A percentile compares a stretch with the other conserved stretches of the same genome.
Evolutionary conservation across 1,139 yeast genomes (phyloP).

Genomic region (Blastobotrys buckinghamii): DNA sequence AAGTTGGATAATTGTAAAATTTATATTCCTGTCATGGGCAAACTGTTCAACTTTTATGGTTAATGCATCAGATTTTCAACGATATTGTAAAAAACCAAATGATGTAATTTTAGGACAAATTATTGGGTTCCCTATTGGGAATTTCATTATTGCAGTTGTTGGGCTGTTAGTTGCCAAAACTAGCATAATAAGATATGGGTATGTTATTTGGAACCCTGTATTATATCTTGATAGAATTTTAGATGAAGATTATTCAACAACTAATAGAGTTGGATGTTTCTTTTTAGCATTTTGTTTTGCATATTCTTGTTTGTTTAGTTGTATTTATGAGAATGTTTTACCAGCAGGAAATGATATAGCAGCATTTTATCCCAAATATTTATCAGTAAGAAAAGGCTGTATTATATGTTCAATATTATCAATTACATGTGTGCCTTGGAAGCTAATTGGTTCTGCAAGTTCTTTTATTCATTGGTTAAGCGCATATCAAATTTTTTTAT

Average conservation of each 20-base stretch:
- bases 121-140: slow-evolving; percentile 63
- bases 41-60: slow-evolving; percentile 73
- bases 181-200: slow-evolving; percentile 53
- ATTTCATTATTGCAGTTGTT: slow-evolving; percentile 64
- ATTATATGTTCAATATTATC: slow-evolving; percentile 16
- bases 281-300: slow-evolving; percentile 64
- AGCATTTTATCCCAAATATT: slow-evolving; percentile 47
- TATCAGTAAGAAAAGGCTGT: slow-evolving; percentile 44
- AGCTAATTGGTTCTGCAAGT: slow-evolving; percentile 56
- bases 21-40: slow-evolving; percentile 64
- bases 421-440: slow-evolving; percentile 53
- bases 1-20: slow-evolving; percentile 68
- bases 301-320: slow-evolving; percentile 30
- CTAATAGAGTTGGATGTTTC: slow-evolving; percentile 72
- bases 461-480: slow-evolving; percentile 67
- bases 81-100: slow-evolving; percentile 54
- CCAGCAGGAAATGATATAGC: slow-evolving; percentile 56
- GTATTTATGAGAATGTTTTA: slow-evolving; percentile 52
- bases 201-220: slow-evolving; percentile 49
- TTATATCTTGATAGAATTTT: slow-evolving; percentile 15
- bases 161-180: slow-evolving; percentile 76
- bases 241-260: slow-evolving; percentile 41
- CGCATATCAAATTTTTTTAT: slow-evolving; percentile 69
- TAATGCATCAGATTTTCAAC: slow-evolving; percentile 75
- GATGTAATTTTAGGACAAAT: slow-evolving; percentile 46